Evolutionary conservation across 1,284 basidiomycete genomes (phyloP), one percentile per base, ranked within the genome.

Genomic region (Ustilago vetiveriae): DNA sequence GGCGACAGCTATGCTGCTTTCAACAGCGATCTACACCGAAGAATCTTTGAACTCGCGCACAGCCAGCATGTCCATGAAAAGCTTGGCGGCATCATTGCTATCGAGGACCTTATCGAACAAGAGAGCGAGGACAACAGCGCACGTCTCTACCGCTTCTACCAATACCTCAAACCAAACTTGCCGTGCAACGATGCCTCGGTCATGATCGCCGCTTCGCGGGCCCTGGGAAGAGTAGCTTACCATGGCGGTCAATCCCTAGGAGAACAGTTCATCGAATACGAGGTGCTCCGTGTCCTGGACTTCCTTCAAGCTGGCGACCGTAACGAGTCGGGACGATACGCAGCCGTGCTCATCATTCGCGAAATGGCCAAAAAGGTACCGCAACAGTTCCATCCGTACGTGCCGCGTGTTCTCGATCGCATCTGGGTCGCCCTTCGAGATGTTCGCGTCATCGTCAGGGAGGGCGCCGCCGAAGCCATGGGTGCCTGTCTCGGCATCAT

Each of bases 151-250:
- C 88, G 92, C 33, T 90, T 93, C 83, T 94, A 91, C 85, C 92
- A 93, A 84, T 94, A 93, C 84, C 90, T 92, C 83, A 92, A 92
- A 79, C 87, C 89, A 41, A 87, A 92, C 22, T 86, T 93, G 17
- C 92, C 91, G 7, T 90, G 90, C 79, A 86, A 87, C 65, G 92
- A 94, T 81, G 87, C 90, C 74, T 90, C 89, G 80, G 89, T 94
- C 75, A 94, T 93, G 92, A 86, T 92, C 42, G 88, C 90, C 2
- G 92, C 91, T 2, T 92, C 92, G 21, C 92, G 91, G 79, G 91
- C 90, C 2, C 86, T 92, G 21, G 91, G 91, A 0, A 87, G 89
- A 68, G 91, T 93, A 70, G 90, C 90, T 27, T 87, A 89, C 59
- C 88, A 90, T 54, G 90, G 91, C 37, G 91, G 91, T 2, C 86